phyloP scores from a whole-genome alignment of 352 stramenopile genomes.

The Halophytophthora polymorphica region DNA sequence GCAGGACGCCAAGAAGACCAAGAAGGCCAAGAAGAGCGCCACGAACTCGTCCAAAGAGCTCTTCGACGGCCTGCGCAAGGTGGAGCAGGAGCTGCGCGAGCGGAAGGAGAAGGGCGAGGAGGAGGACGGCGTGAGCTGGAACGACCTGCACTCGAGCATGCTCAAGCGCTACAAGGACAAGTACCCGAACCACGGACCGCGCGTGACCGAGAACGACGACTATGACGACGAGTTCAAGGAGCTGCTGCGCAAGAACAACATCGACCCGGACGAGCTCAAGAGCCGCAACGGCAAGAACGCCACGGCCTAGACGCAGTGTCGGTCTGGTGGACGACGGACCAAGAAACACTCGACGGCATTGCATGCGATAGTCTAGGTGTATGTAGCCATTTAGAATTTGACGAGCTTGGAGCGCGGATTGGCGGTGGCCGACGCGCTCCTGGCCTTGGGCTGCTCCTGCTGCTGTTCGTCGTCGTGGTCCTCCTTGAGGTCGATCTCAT shows the following conservation, averaged over 20 bases:
- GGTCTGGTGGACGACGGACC: too few species aligned
- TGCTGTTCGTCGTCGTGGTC: constrained; percentile 28
- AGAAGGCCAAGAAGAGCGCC: constrained; percentile 29
- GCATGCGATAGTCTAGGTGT: not conserved
- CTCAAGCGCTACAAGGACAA: constrained; percentile 77
- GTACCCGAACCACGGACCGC: constrained; percentile 59
- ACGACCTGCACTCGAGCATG: constrained; percentile 71
- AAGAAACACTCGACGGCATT: constrained; percentile 5
- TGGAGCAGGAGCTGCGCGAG: constrained; percentile 66
- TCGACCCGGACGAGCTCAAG: constrained; percentile 58
- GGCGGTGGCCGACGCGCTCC: constrained; percentile 15
- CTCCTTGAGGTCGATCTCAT: constrained; percentile 34
- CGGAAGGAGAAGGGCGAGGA: constrained; percentile 46
- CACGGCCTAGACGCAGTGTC: constrained; percentile 2
- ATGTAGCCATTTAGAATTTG: constrained; percentile 37
- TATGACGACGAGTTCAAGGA: constrained; percentile 87
- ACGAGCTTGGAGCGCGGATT: constrained; percentile 27
- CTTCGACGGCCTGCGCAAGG: constrained; percentile 72
- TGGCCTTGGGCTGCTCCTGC: constrained; percentile 7
- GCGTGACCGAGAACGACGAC: constrained; percentile 51
- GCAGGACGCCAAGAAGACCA: not conserved
- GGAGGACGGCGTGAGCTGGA: constrained; percentile 69
- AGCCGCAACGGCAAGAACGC: constrained; percentile 31
- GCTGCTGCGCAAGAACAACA: constrained; percentile 75
- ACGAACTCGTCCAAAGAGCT: constrained; percentile 47